Base-by-base conservation (phyloP, 768 basidiomycete genomes). In the Auriculariales sp. region DNA sequence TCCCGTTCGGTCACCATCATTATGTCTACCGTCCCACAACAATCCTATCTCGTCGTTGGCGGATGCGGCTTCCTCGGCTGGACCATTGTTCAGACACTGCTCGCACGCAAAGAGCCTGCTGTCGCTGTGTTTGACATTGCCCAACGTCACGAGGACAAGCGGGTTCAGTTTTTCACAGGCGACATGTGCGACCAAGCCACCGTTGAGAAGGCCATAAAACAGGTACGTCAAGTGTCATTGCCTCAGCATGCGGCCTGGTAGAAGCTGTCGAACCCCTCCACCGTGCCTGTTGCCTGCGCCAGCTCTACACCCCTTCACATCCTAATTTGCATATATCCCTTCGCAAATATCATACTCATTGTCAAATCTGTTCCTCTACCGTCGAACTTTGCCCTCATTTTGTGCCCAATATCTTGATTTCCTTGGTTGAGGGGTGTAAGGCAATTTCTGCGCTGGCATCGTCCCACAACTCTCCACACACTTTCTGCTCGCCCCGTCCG, bases 41-140 rank as follows among this genome's bases (percentile, higher is more conserved):
- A 94, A 55, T 70, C 78, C 2, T 97, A 88, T 66, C 68, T 94
- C 50, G 91, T 99, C 59, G 83, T 97, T 59, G 94, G 94, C 22
- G 93, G 93, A 50, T 89, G 87, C 58, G 90, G 91, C 22, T 93
- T 94, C 64, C 70, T 94, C 22, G 91, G 94, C 39, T 71, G 89
- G 52, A 85, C 91, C 60, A 88, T 99, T 57, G 91, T 98, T 28
- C 78, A 92, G 57, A 78, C 80, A 49, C 76, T 98, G 48, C 62
- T 85, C 28, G 80, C 77, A 19, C 75, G 93, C 42, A 84, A 79
- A 4, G 86, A 88, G 67, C 58, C 61, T 4, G 66, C 74, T 31
- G 89, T 97, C 15, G 77, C 84, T 0, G 83, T 86, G 3, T 85
- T 97, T 61, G 94, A 97, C 68, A 76, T 95, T 52, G 90, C 93